A percentile compares a stretch with the other conserved stretches of the same genome.
Conservation (phyloP, 177 flowering plant species). For the Vitis hybrid region DNA sequence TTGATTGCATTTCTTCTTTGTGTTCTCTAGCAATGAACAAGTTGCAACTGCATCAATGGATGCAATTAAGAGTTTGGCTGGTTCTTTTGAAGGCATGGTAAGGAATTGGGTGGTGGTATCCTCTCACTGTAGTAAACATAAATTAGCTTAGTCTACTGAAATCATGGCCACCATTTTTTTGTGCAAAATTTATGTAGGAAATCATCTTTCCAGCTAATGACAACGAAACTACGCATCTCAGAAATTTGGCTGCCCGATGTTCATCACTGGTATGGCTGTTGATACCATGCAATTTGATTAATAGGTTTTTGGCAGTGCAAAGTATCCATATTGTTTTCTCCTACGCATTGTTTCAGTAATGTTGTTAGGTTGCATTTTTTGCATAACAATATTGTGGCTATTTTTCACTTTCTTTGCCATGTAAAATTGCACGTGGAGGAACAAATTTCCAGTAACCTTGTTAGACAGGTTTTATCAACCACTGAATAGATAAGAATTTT, state of each 20-base stretch:
- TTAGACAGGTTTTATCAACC: too few relatives aligned
- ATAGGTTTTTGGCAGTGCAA: not conserved
- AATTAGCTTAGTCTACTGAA: not conserved
- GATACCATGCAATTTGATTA: not conserved
- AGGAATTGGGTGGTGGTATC: conserved; percentile 19
- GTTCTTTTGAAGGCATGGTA: conserved; percentile 66
- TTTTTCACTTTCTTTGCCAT: not conserved
- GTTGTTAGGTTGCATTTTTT: not conserved
- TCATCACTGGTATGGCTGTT: conserved; percentile 70
- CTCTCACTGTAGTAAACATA: not conserved
- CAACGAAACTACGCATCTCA: conserved; percentile 54
- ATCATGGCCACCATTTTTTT: not conserved
- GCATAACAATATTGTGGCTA: not conserved
- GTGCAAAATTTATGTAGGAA: conserved; percentile 39
- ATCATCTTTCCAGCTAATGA: conserved; percentile 60
- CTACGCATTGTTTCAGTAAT: not conserved
- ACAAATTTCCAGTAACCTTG: too few relatives aligned
- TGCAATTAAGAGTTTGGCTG: conserved; percentile 66
- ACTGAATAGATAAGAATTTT: too few relatives aligned
- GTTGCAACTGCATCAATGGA: conserved; percentile 72
- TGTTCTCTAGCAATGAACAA: conserved; percentile 58
- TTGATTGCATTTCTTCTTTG: conserved; percentile 1
- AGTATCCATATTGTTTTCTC: not conserved
- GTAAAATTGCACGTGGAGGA: too few relatives aligned
- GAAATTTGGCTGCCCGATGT: conserved; percentile 50